Evolutionary conservation across 192 early-diverging fungal genomes (phyloP).

Genomic region (Entomortierella lignicola): DNA sequence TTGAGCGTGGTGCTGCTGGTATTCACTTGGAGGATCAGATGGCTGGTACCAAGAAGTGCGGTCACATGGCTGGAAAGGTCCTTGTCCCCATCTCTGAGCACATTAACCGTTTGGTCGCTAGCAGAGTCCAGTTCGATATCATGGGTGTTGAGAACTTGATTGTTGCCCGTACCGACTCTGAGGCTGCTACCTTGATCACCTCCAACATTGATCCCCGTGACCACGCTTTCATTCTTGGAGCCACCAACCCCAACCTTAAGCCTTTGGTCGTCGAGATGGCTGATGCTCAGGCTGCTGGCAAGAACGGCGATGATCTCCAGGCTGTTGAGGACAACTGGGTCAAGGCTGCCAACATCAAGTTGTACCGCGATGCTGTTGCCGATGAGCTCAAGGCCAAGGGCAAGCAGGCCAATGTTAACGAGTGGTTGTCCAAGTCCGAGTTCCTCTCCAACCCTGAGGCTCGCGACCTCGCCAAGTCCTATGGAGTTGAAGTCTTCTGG

Average conservation of each 20-base stretch:
- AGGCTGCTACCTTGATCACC: constrained; percentile 96
- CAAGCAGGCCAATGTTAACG: constrained; percentile 63
- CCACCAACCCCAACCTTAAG: constrained; percentile 82
- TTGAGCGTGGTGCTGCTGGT: constrained; percentile 95
- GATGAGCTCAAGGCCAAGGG: constrained; percentile 77
- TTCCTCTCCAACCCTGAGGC: constrained; percentile 86
- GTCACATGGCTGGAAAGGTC: constrained; percentile 99
- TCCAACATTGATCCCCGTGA: constrained; percentile 97
- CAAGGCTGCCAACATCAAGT: constrained; percentile 80
- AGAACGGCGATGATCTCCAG: constrained; percentile 78
- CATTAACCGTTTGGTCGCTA: constrained; percentile 95
- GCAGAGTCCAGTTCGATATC: constrained; percentile 97
- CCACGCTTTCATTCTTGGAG: constrained; percentile 95
- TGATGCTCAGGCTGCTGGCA: constrained; percentile 81
- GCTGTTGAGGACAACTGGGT: constrained; percentile 90
- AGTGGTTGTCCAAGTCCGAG: constrained; percentile 61
- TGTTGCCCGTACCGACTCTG: constrained; percentile 95
- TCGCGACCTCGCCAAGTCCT: constrained; percentile 78
- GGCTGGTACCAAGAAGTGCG: constrained; percentile 98
- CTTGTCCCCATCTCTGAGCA: constrained; percentile 98
- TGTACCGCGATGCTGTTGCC: constrained; percentile 83
- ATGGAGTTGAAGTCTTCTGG: constrained; percentile 82
- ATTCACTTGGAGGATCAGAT: constrained; percentile 94
- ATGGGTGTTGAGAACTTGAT: constrained; percentile 97
- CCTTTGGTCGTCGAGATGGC: constrained; percentile 83